phyloP scores from a whole-genome alignment of 1,139 yeast genomes.

The Candida sp. region DNA sequence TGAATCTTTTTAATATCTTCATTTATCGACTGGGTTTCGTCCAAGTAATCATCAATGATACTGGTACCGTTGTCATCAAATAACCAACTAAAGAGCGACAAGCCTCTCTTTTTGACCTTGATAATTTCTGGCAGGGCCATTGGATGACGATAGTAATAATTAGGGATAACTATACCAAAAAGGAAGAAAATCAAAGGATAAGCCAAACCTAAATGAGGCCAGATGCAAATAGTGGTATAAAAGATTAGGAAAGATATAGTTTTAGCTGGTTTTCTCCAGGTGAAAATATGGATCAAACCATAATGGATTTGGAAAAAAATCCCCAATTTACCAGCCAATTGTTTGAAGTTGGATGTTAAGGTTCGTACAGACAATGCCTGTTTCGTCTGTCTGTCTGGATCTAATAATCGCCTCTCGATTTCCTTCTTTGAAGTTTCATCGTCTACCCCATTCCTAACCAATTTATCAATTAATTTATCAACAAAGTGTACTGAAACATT shows the following conservation, averaged over 20 bases:
- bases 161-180: conserved; percentile 65
- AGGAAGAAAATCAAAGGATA: conserved; percentile 60
- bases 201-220: conserved; percentile 67
- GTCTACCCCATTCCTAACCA: conserved; percentile 26
- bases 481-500: conserved; percentile 40
- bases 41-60: conserved; percentile 27
- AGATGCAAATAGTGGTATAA: conserved; percentile 58
- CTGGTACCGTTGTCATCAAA: conserved; percentile 40
- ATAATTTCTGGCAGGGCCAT: conserved; percentile 42
- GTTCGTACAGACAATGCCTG: conserved; percentile 51
- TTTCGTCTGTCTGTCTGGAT: conserved; percentile 39
- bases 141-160: conserved; percentile 71
- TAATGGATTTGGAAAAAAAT: conserved; percentile 53
- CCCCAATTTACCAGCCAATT: conserved; percentile 51
- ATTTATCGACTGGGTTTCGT: conserved; percentile 7
- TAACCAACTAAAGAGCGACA: conserved; percentile 49
- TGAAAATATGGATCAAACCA: conserved; percentile 48
- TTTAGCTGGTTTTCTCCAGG: conserved; percentile 63
- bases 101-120: conserved; percentile 50
- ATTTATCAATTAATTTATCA: conserved; percentile 53
- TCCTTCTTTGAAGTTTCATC: conserved; percentile 45
- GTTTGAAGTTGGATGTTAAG: conserved; percentile 48
- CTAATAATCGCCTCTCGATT: conserved; percentile 40
- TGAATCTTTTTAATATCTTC: conserved; percentile 5
- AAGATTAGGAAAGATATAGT: conserved; percentile 51